Evolutionary conservation across 768 basidiomycete genomes (phyloP), one percentile per base, ranked within the genome.

Genomic region (Leccinum disarticulatum): DNA sequence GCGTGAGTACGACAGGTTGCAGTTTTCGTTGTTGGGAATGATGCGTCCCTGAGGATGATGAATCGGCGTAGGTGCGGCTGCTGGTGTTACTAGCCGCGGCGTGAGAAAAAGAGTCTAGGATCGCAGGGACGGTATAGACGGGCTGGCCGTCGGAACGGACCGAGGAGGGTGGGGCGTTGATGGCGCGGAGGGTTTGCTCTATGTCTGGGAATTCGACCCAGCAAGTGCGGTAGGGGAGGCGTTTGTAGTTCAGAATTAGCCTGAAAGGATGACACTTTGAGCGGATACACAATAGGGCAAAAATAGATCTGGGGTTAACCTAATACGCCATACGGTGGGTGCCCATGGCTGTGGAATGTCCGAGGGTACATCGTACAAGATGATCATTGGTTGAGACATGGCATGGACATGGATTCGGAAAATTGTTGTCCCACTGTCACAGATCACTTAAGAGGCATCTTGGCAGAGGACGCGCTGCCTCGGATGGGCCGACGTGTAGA

Each of bases 221-320:
- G 27, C 80, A 74, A 0, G 90, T 92, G 46, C 80, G 80, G 68
- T 91, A 88, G 0, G 79, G 82, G 7, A 92, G 79, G 4, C 85
- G 81, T 67, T 91, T 91, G 68, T 82, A 90, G 68, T 91, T 91
- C n/a, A 91, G 76, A 48, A 90, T 84, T 54, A 90, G 82, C 51
- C 88, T 90, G 47, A n/a, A 46, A 48, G 1, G 52, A 52, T 36
- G 59, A 4, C 22, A 56, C 48, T 17, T 58, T n/a, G 31, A 48
- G 33, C 28, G 17, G 10, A 30, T 33, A 14, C 41, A 9, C 13
- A 56, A 51, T 25, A 13, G 8, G 27, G 17, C 28, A 31, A n/a
- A 38, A 13, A 61, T 11, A 19, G 43, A 38, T 14, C 15, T 56
- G 33, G 27, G 15, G 13, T 76, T 33, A 55, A 85, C 87, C 89